These are phyloP conservation scores for Blastobotrys muscicola DNA, from an alignment of 805 yeast genomes.

Conservation along the genomic window DNA sequence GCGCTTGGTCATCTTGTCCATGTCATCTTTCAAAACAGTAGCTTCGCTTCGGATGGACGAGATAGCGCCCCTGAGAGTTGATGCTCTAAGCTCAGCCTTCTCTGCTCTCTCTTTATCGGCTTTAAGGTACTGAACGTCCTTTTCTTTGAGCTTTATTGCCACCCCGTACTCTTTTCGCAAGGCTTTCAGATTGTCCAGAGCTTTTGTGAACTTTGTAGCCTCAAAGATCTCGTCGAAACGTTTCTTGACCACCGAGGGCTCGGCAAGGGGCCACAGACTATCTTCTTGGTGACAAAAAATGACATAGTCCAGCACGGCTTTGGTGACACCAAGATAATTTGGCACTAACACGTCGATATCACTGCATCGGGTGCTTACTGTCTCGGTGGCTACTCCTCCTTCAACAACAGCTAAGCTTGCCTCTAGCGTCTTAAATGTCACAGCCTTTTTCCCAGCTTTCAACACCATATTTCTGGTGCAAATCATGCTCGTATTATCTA, in stretches of 20 bases:
- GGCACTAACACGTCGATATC: constrained; percentile 83
- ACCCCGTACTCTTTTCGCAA: constrained; percentile 68
- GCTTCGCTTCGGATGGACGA: constrained; percentile 41
- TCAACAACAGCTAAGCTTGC: constrained; percentile 66
- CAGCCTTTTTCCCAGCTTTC: constrained; percentile 46
- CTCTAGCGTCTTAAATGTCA: constrained; percentile 84
- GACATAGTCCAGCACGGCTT: constrained; percentile 81
- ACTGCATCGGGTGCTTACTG: constrained; percentile 70
- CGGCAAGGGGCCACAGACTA: constrained; percentile 85
- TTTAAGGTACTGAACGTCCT: constrained; percentile 67
- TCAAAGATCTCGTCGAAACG: constrained; percentile 95
- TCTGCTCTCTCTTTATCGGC: constrained; percentile 67
- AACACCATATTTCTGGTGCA: constrained; percentile 80
- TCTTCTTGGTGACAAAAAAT: constrained; percentile 98
- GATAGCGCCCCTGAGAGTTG: constrained; percentile 35
- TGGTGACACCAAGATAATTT: constrained; percentile 73
- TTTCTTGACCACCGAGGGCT: constrained; percentile 80
- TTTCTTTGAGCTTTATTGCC: constrained; percentile 68
- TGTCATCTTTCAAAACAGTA: constrained; percentile 37
- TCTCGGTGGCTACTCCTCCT: constrained; percentile 50
- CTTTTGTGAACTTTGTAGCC: constrained; percentile 87
- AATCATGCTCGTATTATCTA: constrained; percentile 69
- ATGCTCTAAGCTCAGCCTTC: constrained; percentile 41
- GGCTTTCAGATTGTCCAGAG: constrained; percentile 65
- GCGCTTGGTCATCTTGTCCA: constrained; percentile 46